Evolutionary conservation across 306 rosid species (phyloP).

Genomic region (Delonix regia): DNA sequence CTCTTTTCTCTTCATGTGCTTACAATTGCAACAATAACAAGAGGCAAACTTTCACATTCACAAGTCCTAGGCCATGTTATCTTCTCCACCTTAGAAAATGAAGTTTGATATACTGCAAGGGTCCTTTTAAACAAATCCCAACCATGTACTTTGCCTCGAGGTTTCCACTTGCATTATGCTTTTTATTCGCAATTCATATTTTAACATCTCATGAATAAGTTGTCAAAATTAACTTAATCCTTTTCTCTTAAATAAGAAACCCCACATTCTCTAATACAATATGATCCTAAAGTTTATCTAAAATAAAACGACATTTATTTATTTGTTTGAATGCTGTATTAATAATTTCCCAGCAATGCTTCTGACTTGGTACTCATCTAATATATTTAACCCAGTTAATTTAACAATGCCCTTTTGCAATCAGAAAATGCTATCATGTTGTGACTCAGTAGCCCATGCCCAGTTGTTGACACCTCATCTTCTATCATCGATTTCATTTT

Average conservation of each 20-base stretch:
- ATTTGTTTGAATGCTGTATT: background rate
- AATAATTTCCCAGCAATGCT: conserved; percentile 13
- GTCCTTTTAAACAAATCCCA: too few species aligned
- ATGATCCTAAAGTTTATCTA: conserved; percentile 47
- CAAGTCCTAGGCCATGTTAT: too few species aligned
- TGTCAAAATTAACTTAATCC: conserved; percentile 33
- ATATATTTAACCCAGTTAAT: conserved; percentile 5
- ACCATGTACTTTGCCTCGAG: too few species aligned
- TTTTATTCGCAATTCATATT: too few species aligned
- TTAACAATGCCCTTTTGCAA: conserved; percentile 29
- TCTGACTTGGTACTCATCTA: background rate
- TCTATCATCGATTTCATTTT: too few species aligned
- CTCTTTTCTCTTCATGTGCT: too few species aligned
- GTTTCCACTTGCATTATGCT: too few species aligned
- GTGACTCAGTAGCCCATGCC: conserved; percentile 40
- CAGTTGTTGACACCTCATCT: too few species aligned
- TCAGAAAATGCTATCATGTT: conserved; percentile 17
- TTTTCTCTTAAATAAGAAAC: background rate
- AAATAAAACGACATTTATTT: conserved; percentile 10
- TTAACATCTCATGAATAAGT: background rate
- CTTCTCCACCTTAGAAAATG: too few species aligned
- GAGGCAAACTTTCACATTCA: too few species aligned
- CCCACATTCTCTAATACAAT: conserved; percentile 36
- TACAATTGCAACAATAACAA: too few species aligned
- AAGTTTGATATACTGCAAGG: too few species aligned